These are phyloP conservation scores for Chytriomyces hyalinus DNA, from an alignment of 192 early-diverging fungal genomes.

Conservation along the genomic window DNA sequence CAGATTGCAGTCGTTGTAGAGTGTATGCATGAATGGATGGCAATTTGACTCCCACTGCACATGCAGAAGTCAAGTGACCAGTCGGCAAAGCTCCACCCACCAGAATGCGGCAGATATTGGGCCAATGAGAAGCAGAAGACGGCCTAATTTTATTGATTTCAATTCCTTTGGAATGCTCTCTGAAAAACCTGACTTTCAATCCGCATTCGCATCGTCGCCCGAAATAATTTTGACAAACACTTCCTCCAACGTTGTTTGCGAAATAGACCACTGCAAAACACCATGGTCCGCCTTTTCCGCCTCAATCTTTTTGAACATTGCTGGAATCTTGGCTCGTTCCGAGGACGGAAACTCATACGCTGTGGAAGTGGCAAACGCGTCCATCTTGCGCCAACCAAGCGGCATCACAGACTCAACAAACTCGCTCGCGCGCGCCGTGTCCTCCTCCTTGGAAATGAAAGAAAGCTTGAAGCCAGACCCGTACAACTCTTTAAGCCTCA, in stretches of 20 bases:
- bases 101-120: no score
- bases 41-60: no score
- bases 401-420: slow-evolving; percentile 57
- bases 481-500: slow-evolving; percentile 73
- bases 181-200: slow-evolving; percentile 3
- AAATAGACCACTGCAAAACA: slow-evolving; percentile 75
- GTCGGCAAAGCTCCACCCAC: no score
- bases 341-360: slow-evolving; percentile 64
- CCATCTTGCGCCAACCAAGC: slow-evolving; percentile 53
- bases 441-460: slow-evolving; percentile 52
- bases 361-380: slow-evolving; percentile 61
- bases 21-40: no score
- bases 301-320: slow-evolving; percentile 70
- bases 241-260: slow-evolving; percentile 63
- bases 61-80: no score
- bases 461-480: slow-evolving; percentile 72
- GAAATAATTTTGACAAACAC: slow-evolving; percentile 35
- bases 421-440: slow-evolving; percentile 41
- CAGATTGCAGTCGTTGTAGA: no score
- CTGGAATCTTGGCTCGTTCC: slow-evolving; percentile 45
- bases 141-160: no score
- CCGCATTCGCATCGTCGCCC: slow-evolving; percentile 31
- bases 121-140: no score
- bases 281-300: slow-evolving; percentile 57
- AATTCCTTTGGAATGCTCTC: no score